A percentile compares a stretch with the other conserved stretches of the same genome.
phyloP scores from a whole-genome alignment of 2,329 filamentous ascomycete species.

The Penicillium frequentans region DNA sequence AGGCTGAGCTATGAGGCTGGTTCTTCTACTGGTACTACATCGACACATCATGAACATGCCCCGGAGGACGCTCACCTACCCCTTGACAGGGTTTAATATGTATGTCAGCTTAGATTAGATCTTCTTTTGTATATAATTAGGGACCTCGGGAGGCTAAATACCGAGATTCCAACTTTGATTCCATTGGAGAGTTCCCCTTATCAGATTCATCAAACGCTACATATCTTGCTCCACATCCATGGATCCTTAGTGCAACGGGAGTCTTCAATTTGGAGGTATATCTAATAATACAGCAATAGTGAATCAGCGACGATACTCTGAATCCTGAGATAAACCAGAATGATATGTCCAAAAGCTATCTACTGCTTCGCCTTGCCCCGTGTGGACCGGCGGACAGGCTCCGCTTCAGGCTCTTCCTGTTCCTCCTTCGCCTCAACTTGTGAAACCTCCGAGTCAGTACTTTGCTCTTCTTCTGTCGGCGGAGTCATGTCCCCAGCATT shows the following conservation, averaged over 20 bases:
- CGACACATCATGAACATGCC: not conserved
- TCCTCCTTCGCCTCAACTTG: conserved; percentile 23
- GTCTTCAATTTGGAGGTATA: not conserved
- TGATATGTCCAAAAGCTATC: not conserved
- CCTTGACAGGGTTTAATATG: conserved; percentile 1
- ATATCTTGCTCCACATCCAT: not conserved
- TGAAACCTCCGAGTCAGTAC: conserved; percentile 13
- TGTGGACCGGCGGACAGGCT: conserved; percentile 23
- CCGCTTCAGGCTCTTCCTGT: conserved; percentile 12
- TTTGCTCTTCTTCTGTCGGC: conserved; percentile 23
- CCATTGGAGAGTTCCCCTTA: not conserved
- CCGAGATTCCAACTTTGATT: not conserved
- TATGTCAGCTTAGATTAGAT: not conserved
- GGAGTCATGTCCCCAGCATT: conserved; percentile 26
- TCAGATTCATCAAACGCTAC: no score
- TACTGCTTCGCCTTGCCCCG: conserved; percentile 29
- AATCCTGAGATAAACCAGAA: not conserved
- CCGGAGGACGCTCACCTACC: not conserved
- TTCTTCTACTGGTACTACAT: not conserved
- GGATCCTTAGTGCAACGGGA: not conserved
- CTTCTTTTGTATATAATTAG: not conserved
- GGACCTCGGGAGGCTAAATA: not conserved
- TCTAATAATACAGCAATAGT: not conserved
- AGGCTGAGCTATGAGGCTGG: conserved; percentile 8
- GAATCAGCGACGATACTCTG: not conserved